Evolutionary conservation across 352 stramenopile genomes (phyloP).

Genomic region (Stephanocyclus meneghinianus): DNA sequence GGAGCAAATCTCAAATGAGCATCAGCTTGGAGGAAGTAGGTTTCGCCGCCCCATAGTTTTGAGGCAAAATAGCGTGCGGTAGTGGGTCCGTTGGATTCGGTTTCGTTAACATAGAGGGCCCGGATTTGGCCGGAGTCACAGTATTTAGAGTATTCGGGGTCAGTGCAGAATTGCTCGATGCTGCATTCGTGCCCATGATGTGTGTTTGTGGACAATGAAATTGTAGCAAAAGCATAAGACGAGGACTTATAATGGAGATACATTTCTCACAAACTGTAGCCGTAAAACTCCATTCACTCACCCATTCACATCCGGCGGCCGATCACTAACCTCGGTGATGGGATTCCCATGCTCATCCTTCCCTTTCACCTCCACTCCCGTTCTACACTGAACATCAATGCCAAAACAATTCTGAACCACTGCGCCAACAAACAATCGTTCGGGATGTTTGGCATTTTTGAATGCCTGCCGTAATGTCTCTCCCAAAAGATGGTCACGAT

Average conservation of each 20-base stretch:
- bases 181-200: neutral
- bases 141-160: slow-evolving; percentile 58
- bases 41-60: slow-evolving; percentile 75
- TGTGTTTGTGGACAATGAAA: neutral
- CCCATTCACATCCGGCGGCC: slow-evolving; percentile 81
- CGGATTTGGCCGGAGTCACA: slow-evolving; percentile 77
- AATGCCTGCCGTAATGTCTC: slow-evolving; percentile 79
- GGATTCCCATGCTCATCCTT: slow-evolving; percentile 54
- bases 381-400: slow-evolving; percentile 54
- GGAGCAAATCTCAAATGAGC: slow-evolving; percentile 63
- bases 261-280: neutral
- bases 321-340: slow-evolving; percentile 56
- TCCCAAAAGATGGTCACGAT: slow-evolving; percentile 67
- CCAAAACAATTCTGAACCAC: slow-evolving; percentile 85
- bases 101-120: slow-evolving; percentile 84
- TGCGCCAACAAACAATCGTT: slow-evolving; percentile 82
- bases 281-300: slow-evolving; percentile 1
- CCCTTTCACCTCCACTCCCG: slow-evolving; percentile 72
- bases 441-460: slow-evolving; percentile 68
- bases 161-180: slow-evolving; percentile 79
- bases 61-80: slow-evolving; percentile 80
- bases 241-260: neutral
- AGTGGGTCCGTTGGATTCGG: slow-evolving; percentile 82
- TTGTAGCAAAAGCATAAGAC: neutral
- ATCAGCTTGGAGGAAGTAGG: slow-evolving; percentile 85